phyloP scores from a whole-genome alignment of 1,139 yeast genomes.

The Suhomyces bribrorum region DNA sequence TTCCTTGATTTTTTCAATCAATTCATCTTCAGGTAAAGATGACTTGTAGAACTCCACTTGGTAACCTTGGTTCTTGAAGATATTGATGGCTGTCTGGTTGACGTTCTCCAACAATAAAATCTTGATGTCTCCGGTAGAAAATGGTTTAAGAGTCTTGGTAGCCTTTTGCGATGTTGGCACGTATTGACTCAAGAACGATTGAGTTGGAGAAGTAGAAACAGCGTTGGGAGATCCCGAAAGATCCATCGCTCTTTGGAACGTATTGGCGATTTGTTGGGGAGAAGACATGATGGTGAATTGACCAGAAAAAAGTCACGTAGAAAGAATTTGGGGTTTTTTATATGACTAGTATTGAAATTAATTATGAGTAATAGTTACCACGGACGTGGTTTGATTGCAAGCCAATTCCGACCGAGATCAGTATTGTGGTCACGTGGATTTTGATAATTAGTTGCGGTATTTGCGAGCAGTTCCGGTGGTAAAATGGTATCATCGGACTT shows the following conservation, averaged over 20 bases:
- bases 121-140: slow-evolving; percentile 89
- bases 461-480: slow-evolving; percentile 5
- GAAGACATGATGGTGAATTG: slow-evolving; percentile 48
- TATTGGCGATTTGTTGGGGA: slow-evolving; percentile 66
- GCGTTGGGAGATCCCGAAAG: slow-evolving; percentile 63
- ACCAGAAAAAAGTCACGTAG: not conserved
- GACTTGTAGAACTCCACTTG: slow-evolving; percentile 94
- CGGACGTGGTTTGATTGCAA: slow-evolving; percentile 1
- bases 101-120: slow-evolving; percentile 89
- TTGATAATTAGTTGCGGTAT: slow-evolving; percentile 1
- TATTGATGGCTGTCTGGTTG: slow-evolving; percentile 85
- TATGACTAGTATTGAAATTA: slow-evolving; percentile 1
- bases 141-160: slow-evolving; percentile 78
- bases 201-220: slow-evolving; percentile 74
- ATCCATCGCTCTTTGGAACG: slow-evolving; percentile 56
- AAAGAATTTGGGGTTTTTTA: not conserved
- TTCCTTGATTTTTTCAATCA: slow-evolving; percentile 88
- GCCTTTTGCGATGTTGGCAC: slow-evolving; percentile 47
- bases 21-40: slow-evolving; percentile 87
- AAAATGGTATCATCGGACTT: not conserved
- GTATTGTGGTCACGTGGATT: slow-evolving; percentile 8
- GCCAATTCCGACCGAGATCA: slow-evolving; percentile 3
- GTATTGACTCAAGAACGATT: slow-evolving; percentile 50
- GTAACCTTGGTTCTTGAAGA: slow-evolving; percentile 86
- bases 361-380: slow-evolving; percentile 12